phyloP scores from a whole-genome alignment of 129 eudicot genomes.

The Chrysanthemum makinoi region DNA sequence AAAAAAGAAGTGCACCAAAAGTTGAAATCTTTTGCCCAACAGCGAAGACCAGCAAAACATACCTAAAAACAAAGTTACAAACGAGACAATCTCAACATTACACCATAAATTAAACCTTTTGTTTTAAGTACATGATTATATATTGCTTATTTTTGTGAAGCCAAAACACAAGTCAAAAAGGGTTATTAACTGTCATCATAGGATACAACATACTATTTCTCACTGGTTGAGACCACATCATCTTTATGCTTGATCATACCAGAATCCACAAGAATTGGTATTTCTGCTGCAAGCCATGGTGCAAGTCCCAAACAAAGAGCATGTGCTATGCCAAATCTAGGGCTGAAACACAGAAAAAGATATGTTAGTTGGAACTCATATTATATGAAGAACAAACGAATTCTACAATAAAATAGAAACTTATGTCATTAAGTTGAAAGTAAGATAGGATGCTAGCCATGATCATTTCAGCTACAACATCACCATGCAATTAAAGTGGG shows the following conservation, averaged over 20 bases:
- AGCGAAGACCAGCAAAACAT: not conserved
- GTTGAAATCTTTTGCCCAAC: not conserved
- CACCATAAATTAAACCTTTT: slow-evolving; percentile 12
- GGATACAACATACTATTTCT: slow-evolving; percentile 34
- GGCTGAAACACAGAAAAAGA: slow-evolving; percentile 42
- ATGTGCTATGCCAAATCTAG: slow-evolving; percentile 98
- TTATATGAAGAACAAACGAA: not conserved
- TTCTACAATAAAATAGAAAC: not conserved
- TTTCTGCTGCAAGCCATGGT: slow-evolving; percentile 98
- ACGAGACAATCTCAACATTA: slow-evolving; percentile 14
- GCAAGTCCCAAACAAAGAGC: slow-evolving; percentile 99
- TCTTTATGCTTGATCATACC: slow-evolving; percentile 98
- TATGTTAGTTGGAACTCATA: slow-evolving; percentile 4
- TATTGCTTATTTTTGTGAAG: slow-evolving; percentile 23
- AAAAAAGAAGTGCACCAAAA: not conserved
- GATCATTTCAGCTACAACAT: not conserved
- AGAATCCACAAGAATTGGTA: slow-evolving; percentile 95
- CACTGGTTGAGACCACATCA: slow-evolving; percentile 67
- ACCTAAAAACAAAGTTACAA: not conserved
- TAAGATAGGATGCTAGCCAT: slow-evolving; percentile 1
- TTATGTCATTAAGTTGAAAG: not conserved
- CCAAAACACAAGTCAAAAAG: slow-evolving; percentile 19
- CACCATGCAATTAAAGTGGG: not conserved
- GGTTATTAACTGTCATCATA: not conserved
- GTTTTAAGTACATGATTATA: slow-evolving; percentile 19